phyloP scores from a whole-genome alignment of 495 filamentous ascomycete genomes.

The Podospora tetraspora region DNA sequence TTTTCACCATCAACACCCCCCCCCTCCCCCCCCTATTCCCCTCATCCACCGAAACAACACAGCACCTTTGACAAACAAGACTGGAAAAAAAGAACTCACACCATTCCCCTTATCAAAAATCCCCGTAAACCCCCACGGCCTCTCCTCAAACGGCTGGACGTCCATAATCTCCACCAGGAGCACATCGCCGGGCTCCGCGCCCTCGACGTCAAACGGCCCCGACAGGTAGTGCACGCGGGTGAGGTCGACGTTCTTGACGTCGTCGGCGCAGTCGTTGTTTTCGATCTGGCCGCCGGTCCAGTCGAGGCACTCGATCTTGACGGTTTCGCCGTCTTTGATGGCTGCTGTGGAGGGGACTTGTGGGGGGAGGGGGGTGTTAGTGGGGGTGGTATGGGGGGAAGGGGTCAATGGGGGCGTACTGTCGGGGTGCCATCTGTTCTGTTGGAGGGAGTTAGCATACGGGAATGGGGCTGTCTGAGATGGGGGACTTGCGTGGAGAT shows the following conservation, averaged over 20 bases:
- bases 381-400: slow-evolving; percentile 23
- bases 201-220: slow-evolving; percentile 86
- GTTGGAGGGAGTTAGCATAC: not conserved
- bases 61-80: too few relatives aligned
- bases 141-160: slow-evolving; percentile 81
- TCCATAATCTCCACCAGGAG: slow-evolving; percentile 92
- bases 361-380: not conserved
- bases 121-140: slow-evolving; percentile 90
- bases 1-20: not conserved
- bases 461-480: not conserved
- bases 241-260: slow-evolving; percentile 79
- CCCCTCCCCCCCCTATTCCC: too few relatives aligned
- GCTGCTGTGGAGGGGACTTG: slow-evolving; percentile 69
- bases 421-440: slow-evolving; percentile 96
- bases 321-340: slow-evolving; percentile 80
- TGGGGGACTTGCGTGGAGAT: slow-evolving; percentile 61
- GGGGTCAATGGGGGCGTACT: slow-evolving; percentile 43
- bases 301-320: slow-evolving; percentile 94
- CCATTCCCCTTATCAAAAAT: slow-evolving; percentile 81
- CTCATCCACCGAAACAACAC: too few relatives aligned
- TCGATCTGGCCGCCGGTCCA: slow-evolving; percentile 84
- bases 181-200: slow-evolving; percentile 80
- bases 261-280: slow-evolving; percentile 87
- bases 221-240: slow-evolving; percentile 82
- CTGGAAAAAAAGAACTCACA: slow-evolving; percentile 14